Evolutionary conservation across 2,329 filamentous ascomycete species (phyloP), one percentile per base, ranked within the genome.

Genomic region (Helminthosporium solani): DNA sequence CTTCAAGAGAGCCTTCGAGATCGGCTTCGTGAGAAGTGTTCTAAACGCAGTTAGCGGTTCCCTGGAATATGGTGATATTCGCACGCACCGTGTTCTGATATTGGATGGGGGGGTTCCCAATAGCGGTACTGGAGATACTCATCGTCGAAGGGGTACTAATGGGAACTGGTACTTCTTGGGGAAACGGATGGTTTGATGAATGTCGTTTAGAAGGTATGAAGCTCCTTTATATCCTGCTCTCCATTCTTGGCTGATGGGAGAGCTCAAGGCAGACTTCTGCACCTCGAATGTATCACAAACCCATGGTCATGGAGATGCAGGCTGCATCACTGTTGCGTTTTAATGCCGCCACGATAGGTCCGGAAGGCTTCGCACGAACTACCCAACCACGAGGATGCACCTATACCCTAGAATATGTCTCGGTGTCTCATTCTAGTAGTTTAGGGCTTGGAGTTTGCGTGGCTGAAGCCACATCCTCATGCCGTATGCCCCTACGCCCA

Each of bases 261-360:
- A 44, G 46, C 42, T 49, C 23, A 49, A 49, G 41, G 36, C 33
- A 49, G 41, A 49, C 46, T 45, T 49, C 46, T 49, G 23, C 31
- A 27, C 46, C 46, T 44, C n/a, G 30, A 40, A 48, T 48, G 16
- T 40, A 44, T 23, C 25, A 49, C 21, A 3, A 40, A 41, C 35
- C 37, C 21, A 49, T 49, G 7, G 35, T 49, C 23, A 25, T 5
- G 23, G 23, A 25, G 23, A 25, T 25, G 23, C 9, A 25, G 34
- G 35, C 45, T 20, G 31, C 27, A 44, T 43, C 27, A 47, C 39
- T 47, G 21, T 39, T 44, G 34, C 40, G 28, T 43, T 43, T 38
- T 44, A 40, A 47, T 43, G 20, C 40, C 25, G 21, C 40, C 23
- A 47, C 23, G 15, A 44, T 44, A 47, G 35, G 40, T 40, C 40